Percentiles rank a stretch among this genome's conserved stretches.
Conservation (phyloP, 192 early-diverging fungal species). For the Allomyces javanicus region DNA sequence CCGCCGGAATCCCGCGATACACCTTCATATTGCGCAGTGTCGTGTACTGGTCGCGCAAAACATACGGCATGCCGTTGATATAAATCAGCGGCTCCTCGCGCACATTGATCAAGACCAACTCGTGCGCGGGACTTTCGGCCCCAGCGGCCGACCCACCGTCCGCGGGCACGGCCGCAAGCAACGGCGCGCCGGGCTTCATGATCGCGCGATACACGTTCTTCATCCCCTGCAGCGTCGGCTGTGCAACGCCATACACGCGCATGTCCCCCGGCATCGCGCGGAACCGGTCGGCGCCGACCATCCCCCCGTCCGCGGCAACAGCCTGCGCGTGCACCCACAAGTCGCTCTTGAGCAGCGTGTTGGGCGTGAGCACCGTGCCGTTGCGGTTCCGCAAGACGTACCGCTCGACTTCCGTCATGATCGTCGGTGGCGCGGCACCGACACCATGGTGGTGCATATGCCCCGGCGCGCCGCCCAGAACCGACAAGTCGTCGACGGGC, state of each 20-base stretch:
- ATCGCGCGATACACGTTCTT: constrained; percentile 18
- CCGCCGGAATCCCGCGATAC: constrained; percentile 31
- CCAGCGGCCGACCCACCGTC: too few relatives aligned
- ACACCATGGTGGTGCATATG: neutral
- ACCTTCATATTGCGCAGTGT: constrained; percentile 39
- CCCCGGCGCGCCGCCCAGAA: constrained; percentile 1
- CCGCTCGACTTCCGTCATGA: neutral
- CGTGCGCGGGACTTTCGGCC: neutral
- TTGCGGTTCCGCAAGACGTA: neutral
- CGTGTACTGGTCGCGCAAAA: constrained; percentile 31
- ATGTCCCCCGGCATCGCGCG: constrained; percentile 13
- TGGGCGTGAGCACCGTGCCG: neutral
- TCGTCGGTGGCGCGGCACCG: neutral
- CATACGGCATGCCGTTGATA: constrained; percentile 42
- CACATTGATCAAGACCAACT: constrained; percentile 41
- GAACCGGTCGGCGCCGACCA: constrained; percentile 38
- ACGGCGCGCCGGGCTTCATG: neutral
- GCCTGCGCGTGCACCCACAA: too few relatives aligned
- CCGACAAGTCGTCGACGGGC: constrained; percentile 33
- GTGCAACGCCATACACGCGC: constrained; percentile 29
- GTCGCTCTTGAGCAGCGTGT: neutral
- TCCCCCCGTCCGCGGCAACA: constrained; percentile 2
- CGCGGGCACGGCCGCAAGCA: too few relatives aligned
- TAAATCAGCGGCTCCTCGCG: constrained; percentile 48
- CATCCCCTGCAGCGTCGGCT: constrained; percentile 36